Percentiles rank a stretch among this genome's conserved stretches.
These are phyloP conservation scores for Aspergillus cejpii DNA, from an alignment of 2,329 filamentous ascomycete genomes.

Conservation along the genomic window DNA sequence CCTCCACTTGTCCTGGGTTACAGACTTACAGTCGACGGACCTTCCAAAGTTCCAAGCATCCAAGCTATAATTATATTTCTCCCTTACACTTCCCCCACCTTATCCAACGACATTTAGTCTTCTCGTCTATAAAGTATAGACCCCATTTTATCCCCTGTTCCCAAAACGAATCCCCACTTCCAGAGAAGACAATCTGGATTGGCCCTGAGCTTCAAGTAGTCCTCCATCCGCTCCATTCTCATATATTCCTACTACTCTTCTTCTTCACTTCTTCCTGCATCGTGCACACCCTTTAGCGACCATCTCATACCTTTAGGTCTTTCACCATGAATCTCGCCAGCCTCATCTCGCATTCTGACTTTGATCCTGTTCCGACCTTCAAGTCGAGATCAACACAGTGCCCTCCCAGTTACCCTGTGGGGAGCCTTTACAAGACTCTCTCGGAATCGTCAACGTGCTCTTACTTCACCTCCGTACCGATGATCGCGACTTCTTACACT, in stretches of 20 bases:
- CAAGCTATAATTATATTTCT: conserved; percentile 15
- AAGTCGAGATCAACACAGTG: conserved; percentile 15
- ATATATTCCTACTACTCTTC: conserved; percentile 2
- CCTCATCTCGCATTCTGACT: conserved; percentile 26
- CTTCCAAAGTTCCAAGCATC: conserved; percentile 1
- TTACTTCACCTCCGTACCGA: conserved; percentile 19
- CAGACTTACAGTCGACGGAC: conserved; percentile 1
- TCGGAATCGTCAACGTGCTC: conserved; percentile 12
- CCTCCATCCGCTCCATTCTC: conserved; percentile 1
- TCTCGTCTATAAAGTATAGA: conserved; percentile 16
- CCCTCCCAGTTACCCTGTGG: conserved; percentile 9
- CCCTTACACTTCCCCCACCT: conserved; percentile 11
- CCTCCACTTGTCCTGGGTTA: conserved; percentile 12
- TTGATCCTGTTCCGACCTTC: conserved; percentile 13
- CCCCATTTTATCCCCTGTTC: conserved; percentile 12
- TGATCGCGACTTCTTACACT: conserved; percentile 18
- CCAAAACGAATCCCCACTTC: conserved; percentile 10
- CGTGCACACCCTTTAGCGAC: conserved; percentile 4
- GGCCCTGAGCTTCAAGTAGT: conserved; percentile 3
- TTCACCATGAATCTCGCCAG: conserved; percentile 33
- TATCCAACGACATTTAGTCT: conserved; percentile 12
- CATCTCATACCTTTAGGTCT: background rate
- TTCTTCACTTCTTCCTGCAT: conserved; percentile 5
- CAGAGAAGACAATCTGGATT: conserved; percentile 4
- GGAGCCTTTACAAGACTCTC: conserved; percentile 22